Evolutionary conservation across 345 rosid species (phyloP).

Genomic region (Raphanus sativus): DNA sequence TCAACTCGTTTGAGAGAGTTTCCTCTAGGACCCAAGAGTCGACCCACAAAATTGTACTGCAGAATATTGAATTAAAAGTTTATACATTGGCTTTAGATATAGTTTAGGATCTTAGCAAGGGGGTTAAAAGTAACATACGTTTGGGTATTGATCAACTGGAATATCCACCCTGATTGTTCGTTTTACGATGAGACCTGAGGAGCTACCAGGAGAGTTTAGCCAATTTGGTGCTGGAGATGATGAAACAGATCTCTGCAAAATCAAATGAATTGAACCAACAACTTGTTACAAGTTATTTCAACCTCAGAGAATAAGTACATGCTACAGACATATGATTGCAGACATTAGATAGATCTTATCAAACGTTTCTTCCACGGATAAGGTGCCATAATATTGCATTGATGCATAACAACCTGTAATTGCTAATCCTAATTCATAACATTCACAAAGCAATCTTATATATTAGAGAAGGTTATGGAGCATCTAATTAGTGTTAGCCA

Average conservation of each 20-base stretch:
- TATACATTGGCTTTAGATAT: not conserved
- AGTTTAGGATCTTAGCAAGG: not conserved
- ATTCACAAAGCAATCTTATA: constrained; percentile 3
- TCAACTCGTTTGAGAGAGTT: constrained; percentile 98
- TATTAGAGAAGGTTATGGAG: constrained; percentile 17
- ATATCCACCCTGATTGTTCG: constrained; percentile 89
- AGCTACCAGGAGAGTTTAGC: constrained; percentile 75
- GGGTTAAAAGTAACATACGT: constrained; percentile 46
- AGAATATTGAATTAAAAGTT: constrained; percentile 16
- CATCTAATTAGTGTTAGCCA: constrained; percentile 44
- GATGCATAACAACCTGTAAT: constrained; percentile 19
- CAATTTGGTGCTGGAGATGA: constrained; percentile 73
- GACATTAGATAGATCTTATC: constrained; percentile 23
- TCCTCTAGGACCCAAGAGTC: constrained; percentile 98
- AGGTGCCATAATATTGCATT: not conserved
- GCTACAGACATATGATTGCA: constrained; percentile 14
- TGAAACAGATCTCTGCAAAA: constrained; percentile 65
- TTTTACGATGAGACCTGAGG: constrained; percentile 87
- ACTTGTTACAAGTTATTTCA: constrained; percentile 32
- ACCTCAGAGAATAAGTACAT: not conserved
- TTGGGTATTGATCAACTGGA: constrained; percentile 85
- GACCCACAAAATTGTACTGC: constrained; percentile 99
- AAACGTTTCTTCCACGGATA: constrained; percentile 16
- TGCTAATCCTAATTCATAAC: constrained; percentile 22
- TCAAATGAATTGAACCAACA: constrained; percentile 37